phyloP scores from a whole-genome alignment of 78 protist species.

The Dictyostelium firmibasis region DNA sequence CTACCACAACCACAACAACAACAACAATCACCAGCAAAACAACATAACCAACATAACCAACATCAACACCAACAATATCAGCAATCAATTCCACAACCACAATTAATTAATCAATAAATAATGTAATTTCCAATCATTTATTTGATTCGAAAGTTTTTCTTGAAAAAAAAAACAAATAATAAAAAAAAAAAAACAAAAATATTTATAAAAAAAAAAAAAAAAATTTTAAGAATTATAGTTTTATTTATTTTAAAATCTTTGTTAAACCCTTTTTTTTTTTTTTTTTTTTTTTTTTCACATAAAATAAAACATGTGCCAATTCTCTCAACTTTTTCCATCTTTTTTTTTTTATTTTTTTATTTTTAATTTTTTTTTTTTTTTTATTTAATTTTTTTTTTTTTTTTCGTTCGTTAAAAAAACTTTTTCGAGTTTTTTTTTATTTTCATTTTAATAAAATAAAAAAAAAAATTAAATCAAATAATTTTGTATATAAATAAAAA shows the following conservation, averaged over 20 bases:
- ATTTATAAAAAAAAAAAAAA: not conserved
- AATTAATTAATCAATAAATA: not conserved
- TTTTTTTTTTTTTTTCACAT: too few species aligned
- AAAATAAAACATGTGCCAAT: too few species aligned
- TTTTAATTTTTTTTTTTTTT: too few species aligned
- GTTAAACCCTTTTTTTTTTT: too few species aligned
- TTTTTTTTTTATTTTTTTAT: too few species aligned
- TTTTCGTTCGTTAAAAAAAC: not conserved
- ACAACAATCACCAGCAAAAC: not conserved
- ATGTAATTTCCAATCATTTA: not conserved
- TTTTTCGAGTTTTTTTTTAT: not conserved
- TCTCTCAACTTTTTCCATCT: too few species aligned
- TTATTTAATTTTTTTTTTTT: too few species aligned
- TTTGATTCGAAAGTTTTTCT: not conserved
- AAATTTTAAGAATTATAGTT: not conserved
- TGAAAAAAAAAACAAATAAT: not conserved
- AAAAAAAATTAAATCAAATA: not conserved
- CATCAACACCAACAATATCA: not conserved
- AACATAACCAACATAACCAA: not conserved
- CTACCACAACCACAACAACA: not conserved
- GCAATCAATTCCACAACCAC: not conserved
- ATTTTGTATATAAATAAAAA: not conserved
- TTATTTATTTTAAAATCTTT: too few species aligned
- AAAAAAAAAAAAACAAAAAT: not conserved
- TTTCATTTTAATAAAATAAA: not conserved